These are phyloP conservation scores for Alternaria brassicae DNA, from an alignment of 2,329 filamentous ascomycete genomes.

Conservation along the genomic window DNA sequence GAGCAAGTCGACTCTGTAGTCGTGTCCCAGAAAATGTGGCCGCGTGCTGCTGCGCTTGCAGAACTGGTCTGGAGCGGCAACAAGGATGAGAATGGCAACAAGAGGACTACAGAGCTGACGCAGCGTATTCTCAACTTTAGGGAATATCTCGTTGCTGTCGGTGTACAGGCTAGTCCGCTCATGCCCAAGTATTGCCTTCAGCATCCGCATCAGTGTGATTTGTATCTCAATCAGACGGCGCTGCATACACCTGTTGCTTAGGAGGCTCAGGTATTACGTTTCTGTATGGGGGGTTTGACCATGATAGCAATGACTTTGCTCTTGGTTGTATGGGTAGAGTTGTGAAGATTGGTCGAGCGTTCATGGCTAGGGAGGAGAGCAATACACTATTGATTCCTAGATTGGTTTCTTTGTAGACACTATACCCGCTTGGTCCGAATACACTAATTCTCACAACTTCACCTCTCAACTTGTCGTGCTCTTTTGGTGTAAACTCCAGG, in stretches of 20 bases:
- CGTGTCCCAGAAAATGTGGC: constrained; percentile 62
- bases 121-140: constrained; percentile 66
- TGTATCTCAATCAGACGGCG: constrained; percentile 59
- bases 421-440: not conserved
- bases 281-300: not conserved
- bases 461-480: not conserved
- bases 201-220: constrained; percentile 65
- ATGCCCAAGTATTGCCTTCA: constrained; percentile 66
- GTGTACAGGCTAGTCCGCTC: constrained; percentile 58
- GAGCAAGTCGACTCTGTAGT: constrained; percentile 64
- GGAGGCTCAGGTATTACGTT: not conserved
- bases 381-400: not conserved
- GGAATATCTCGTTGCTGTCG: constrained; percentile 65
- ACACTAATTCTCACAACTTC: not conserved
- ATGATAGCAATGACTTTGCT: not conserved
- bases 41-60: constrained; percentile 62
- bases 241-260: constrained; percentile 1
- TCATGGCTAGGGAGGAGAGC: not conserved
- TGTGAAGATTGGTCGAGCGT: not conserved
- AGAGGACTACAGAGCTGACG: constrained; percentile 61
- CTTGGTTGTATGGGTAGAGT: not conserved
- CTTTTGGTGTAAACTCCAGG: too few relatives aligned
- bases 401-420: not conserved
- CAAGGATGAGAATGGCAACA: constrained; percentile 56
- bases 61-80: constrained; percentile 66